Conservation (phyloP, 306 rosid genomes). For the Trichosanthes truncata region DNA sequence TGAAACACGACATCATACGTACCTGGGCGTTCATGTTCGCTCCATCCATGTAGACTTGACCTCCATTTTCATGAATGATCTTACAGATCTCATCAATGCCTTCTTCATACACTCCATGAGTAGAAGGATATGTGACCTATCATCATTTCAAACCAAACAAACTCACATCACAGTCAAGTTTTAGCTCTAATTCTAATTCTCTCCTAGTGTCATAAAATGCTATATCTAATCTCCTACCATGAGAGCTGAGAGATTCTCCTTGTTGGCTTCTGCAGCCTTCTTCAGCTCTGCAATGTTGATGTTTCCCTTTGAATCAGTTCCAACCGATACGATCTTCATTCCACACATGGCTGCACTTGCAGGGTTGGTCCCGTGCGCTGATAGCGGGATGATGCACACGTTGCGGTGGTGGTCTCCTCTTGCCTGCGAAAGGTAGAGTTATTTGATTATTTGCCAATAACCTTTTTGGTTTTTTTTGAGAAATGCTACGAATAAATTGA, state of each 20-base stretch:
- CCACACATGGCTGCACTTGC: slow-evolving; percentile 99
- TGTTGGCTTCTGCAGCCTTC: slow-evolving; percentile 88
- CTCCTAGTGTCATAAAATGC: neutral
- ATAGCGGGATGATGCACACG: slow-evolving; percentile 94
- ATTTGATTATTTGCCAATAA: neutral
- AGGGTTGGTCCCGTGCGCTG: slow-evolving; percentile 99
- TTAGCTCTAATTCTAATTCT: neutral
- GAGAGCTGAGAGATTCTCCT: slow-evolving; percentile 75
- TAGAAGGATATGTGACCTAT: slow-evolving; percentile 97
- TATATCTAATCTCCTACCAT: slow-evolving; percentile 42
- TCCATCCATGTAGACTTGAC: slow-evolving; percentile 99
- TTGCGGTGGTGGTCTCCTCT: slow-evolving; percentile 72
- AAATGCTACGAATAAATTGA: too few relatives aligned
- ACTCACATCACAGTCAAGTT: slow-evolving; percentile 5
- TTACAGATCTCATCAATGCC: slow-evolving; percentile 96
- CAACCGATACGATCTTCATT: slow-evolving; percentile 92
- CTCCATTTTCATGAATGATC: slow-evolving; percentile 98
- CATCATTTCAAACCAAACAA: slow-evolving; percentile 24
- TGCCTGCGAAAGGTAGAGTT: slow-evolving; percentile 40
- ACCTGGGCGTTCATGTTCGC: slow-evolving; percentile 98
- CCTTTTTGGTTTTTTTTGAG: neutral
- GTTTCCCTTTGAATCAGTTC: slow-evolving; percentile 98
- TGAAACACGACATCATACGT: neutral
- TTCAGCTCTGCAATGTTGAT: slow-evolving; percentile 80
- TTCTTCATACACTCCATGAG: slow-evolving; percentile 97